Conservation (phyloP, 2,329 filamentous ascomycete species). For the Cytospora mali region DNA sequence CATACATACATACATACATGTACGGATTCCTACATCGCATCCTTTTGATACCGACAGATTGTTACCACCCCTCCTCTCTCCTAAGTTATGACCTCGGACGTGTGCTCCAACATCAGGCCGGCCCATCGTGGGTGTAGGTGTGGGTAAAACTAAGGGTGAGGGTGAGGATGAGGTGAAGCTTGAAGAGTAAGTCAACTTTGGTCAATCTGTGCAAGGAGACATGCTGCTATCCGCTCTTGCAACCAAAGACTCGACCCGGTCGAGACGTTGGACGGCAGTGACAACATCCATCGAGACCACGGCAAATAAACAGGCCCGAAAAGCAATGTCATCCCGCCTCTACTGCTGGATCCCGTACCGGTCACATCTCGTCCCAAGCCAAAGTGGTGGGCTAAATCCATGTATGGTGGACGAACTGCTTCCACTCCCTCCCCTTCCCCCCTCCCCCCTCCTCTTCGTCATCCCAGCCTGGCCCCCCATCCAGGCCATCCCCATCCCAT, state of each 20-base stretch:
- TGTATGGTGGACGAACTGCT: not conserved
- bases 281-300: not conserved
- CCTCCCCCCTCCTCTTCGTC: not conserved
- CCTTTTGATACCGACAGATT: not conserved
- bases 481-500: slow-evolving; percentile 12
- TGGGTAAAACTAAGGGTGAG: no score
- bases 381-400: not conserved
- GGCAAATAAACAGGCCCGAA: not conserved
- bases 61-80: not conserved
- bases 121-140: not conserved
- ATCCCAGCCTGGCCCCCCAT: not conserved
- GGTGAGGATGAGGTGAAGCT: not conserved
- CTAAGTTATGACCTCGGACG: not conserved
- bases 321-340: not conserved
- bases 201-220: not conserved
- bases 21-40: not conserved
- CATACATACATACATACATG: not conserved
- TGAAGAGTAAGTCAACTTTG: not conserved
- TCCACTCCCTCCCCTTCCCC: not conserved
- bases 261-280: not conserved
- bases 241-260: not conserved
- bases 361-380: not conserved
- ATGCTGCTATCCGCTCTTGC: slow-evolving; percentile 2
- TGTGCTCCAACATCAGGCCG: not conserved
- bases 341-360: not conserved